phyloP scores from a whole-genome alignment of 331 rosid genomes.

The Ulmus americana region DNA sequence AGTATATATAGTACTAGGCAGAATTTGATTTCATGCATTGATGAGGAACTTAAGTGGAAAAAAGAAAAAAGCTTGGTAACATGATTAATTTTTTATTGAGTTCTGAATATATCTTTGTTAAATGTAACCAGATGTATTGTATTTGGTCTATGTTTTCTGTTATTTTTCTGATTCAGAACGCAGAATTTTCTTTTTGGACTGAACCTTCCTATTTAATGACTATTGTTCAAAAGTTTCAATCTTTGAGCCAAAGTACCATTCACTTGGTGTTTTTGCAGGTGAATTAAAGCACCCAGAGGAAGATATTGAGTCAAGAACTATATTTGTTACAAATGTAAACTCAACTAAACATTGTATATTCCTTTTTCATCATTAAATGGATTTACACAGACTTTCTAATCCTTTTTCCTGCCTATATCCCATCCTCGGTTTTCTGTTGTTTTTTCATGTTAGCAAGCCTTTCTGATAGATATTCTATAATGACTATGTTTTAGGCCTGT shows the following conservation, averaged over 20 bases:
- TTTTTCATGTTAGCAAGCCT: too few species aligned
- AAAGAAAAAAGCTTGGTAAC: not conserved
- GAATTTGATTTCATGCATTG: not conserved
- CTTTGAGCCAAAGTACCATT: not conserved
- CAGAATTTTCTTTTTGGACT: not conserved
- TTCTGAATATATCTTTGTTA: too few species aligned
- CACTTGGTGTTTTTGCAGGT: slow-evolving; percentile 21
- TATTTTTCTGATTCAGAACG: not conserved
- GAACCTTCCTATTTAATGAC: not conserved
- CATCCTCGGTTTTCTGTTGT: too few species aligned
- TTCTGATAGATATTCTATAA: too few species aligned
- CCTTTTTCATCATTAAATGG: not conserved
- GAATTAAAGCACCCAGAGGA: slow-evolving; percentile 5
- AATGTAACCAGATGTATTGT: not conserved
- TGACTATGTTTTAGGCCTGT: not conserved
- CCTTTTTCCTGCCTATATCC: too few species aligned
- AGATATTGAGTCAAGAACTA: slow-evolving; percentile 22
- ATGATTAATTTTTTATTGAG: too few species aligned
- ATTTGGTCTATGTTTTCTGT: not conserved
- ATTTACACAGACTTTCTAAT: not conserved
- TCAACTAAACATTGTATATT: not conserved
- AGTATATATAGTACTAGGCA: not conserved
- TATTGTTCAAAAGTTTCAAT: not conserved
- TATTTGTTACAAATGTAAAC: slow-evolving; percentile 31
- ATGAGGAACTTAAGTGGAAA: not conserved